phyloP scores from a whole-genome alignment of 164 flowering plant species.

The Liquidambar formosana region DNA sequence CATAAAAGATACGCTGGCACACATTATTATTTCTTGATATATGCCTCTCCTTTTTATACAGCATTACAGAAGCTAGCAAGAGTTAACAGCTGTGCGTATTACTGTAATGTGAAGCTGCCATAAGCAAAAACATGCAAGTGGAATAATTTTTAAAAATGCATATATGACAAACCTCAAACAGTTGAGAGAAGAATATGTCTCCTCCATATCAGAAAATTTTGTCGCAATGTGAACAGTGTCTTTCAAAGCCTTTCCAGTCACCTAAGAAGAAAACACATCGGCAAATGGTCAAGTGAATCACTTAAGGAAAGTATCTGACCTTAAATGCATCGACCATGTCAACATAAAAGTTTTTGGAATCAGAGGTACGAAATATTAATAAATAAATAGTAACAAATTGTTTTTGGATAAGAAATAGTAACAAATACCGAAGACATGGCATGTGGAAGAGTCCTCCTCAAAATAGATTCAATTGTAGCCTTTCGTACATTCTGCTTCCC shows the following conservation, averaged over 20 bases:
- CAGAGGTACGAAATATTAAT: neutral
- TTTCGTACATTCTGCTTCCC: conserved; percentile 62
- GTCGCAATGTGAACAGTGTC: conserved; percentile 83
- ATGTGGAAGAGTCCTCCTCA: conserved; percentile 92
- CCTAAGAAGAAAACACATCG: conserved; percentile 33
- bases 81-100: neutral
- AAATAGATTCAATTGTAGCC: conserved; percentile 76
- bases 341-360: neutral
- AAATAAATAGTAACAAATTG: too few species aligned
- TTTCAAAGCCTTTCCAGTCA: conserved; percentile 72
- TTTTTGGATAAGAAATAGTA: neutral
- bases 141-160: neutral
- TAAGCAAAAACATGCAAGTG: neutral
- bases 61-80: neutral
- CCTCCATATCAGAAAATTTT: conserved; percentile 73
- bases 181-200: conserved; percentile 47
- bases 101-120: neutral
- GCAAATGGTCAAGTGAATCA: too few species aligned
- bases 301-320: too few species aligned
- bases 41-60: neutral
- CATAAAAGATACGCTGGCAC: neutral
- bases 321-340: too few species aligned
- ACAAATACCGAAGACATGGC: conserved; percentile 78
- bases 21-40: too few species aligned
- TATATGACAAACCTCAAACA: conserved; percentile 58